Evolutionary conservation across 2,329 filamentous ascomycete species (phyloP).

Genomic region (Fusarium sp.): DNA sequence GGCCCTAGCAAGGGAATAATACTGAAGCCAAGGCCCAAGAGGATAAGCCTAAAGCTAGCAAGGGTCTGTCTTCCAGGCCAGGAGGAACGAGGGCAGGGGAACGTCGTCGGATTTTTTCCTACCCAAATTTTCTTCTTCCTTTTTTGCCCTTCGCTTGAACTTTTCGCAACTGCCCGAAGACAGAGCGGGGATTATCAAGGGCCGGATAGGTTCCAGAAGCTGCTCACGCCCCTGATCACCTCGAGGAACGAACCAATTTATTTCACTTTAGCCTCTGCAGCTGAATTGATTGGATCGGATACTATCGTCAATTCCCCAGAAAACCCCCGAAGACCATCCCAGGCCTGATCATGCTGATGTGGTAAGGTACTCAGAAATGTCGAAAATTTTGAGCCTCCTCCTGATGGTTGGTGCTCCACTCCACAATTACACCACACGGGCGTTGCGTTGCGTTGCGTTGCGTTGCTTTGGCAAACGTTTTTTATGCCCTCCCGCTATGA

Average conservation of each 20-base stretch:
- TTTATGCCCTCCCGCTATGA: conserved; percentile 3
- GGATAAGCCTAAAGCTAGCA: conserved; percentile 5
- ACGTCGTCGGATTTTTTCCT: conserved; percentile 24
- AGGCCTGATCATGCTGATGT: not conserved
- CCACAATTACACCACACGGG: conserved; percentile 6
- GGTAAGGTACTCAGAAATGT: not conserved
- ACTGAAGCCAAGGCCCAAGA: conserved; percentile 1
- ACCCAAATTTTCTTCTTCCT: conserved; percentile 6
- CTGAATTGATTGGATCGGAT: conserved; percentile 15
- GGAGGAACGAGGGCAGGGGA: conserved; percentile 22
- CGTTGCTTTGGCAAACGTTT: conserved; percentile 22
- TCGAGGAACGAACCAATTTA: not conserved
- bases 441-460: conserved; percentile 14
- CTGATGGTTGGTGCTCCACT: conserved; percentile 11
- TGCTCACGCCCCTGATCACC: conserved; percentile 11
- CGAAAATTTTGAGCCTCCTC: conserved; percentile 30
- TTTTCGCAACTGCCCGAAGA: conserved; percentile 13
- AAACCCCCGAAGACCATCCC: conserved; percentile 5
- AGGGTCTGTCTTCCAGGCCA: conserved; percentile 9
- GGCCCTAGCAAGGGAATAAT: conserved; percentile 18
- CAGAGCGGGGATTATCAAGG: conserved; percentile 27
- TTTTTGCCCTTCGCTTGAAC: conserved; percentile 11
- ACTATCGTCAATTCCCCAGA: conserved; percentile 2
- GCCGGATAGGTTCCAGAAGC: conserved; percentile 37
- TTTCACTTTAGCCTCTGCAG: not conserved